Conservation (phyloP, 129 eudicot species). For the Ambrosia trifida region DNA sequence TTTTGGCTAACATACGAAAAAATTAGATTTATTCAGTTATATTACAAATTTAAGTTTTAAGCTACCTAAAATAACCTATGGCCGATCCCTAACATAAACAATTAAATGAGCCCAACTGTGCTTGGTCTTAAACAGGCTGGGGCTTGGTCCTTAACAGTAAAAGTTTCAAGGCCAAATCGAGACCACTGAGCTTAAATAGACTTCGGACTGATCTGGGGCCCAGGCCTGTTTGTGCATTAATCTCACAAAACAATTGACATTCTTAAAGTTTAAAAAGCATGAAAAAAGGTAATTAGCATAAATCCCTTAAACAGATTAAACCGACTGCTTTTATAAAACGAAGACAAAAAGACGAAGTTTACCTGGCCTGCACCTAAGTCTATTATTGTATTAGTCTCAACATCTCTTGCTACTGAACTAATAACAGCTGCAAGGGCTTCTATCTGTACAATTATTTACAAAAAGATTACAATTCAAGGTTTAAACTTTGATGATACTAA, state of each 20-base stretch:
- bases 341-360: conserved; percentile 2
- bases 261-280: not conserved
- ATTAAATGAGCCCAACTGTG: not conserved
- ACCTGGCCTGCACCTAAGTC: conserved; percentile 98
- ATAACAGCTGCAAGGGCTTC: conserved; percentile 75
- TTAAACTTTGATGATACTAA: not conserved
- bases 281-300: not conserved
- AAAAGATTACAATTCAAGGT: not conserved
- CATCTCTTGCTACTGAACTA: conserved; percentile 55
- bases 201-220: not conserved
- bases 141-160: not conserved
- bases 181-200: not conserved
- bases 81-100: not conserved
- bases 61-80: not conserved
- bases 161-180: not conserved
- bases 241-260: not conserved
- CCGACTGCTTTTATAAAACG: not conserved
- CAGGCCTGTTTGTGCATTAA: conserved; percentile 6
- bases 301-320: not conserved
- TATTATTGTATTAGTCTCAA: conserved; percentile 57
- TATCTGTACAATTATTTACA: conserved; percentile 44
- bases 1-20: not conserved
- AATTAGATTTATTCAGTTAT: not conserved
- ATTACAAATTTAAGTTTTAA: not conserved
- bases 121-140: not conserved